phyloP scores from a whole-genome alignment of 2,329 filamentous ascomycete species.

The Orbilia javanica region DNA sequence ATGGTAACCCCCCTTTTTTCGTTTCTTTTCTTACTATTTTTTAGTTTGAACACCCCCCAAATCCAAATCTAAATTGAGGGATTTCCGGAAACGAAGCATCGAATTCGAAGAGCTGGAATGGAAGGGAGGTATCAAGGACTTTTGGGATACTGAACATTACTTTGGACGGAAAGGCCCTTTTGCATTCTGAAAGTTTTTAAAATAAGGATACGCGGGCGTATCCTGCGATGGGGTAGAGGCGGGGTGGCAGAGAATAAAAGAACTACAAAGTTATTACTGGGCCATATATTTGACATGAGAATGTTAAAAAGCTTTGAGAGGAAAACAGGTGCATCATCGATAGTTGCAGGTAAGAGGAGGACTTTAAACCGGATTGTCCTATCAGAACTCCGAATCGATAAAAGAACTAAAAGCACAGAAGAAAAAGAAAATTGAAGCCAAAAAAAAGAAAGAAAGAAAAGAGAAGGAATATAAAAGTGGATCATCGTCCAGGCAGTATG shows the following conservation, averaged over 20 bases:
- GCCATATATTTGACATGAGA: conserved; percentile 57
- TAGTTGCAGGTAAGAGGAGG: conserved; percentile 16
- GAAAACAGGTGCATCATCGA: conserved; percentile 17
- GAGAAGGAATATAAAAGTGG: neutral
- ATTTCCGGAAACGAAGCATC: neutral
- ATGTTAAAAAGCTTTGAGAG: neutral
- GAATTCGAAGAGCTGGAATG: neutral
- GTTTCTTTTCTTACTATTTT: too few relatives aligned
- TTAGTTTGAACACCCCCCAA: too few relatives aligned
- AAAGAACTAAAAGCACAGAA: neutral
- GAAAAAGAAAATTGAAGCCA: neutral
- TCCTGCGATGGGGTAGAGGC: neutral
- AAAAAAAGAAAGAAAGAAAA: neutral
- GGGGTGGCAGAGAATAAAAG: neutral
- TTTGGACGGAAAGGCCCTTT: conserved; percentile 5
- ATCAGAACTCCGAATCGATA: conserved; percentile 27
- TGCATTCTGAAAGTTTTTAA: conserved; percentile 10
- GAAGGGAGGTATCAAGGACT: neutral
- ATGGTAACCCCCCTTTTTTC: neutral
- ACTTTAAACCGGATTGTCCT: conserved; percentile 7
- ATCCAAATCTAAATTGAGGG: conserved; percentile 11
- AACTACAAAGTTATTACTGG: conserved; percentile 48
- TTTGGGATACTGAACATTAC: conserved; percentile 10
- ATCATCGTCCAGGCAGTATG: neutral
- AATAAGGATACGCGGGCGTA: neutral